Conservation (phyloP, 495 filamentous ascomycete species). For the Chlorociboria aeruginascens region DNA sequence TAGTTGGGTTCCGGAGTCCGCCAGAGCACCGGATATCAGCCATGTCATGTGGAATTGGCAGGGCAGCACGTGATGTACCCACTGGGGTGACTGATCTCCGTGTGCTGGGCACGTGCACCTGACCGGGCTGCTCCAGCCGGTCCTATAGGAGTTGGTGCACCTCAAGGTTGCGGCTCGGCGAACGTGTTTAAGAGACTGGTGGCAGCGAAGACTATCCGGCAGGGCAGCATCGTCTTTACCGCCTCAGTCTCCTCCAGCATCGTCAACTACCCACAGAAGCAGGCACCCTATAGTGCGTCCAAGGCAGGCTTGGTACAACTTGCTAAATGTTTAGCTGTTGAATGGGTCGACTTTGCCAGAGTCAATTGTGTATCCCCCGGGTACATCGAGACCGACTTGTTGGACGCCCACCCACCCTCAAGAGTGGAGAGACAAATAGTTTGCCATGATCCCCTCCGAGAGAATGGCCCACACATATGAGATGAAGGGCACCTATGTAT, state of each 20-base stretch:
- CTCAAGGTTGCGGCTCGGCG: no score
- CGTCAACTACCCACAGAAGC: constrained; percentile 64
- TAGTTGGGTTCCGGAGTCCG: no score
- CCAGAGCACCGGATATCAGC: no score
- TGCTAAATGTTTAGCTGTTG: constrained; percentile 48
- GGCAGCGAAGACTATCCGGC: no score
- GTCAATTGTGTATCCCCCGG: constrained; percentile 62
- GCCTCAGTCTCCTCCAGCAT: constrained; percentile 51
- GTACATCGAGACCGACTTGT: constrained; percentile 68
- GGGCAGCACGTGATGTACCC: no score
- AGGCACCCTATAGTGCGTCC: constrained; percentile 64
- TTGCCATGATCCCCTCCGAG: constrained; percentile 60
- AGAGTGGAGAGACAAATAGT: constrained; percentile 59
- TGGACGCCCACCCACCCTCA: constrained; percentile 57
- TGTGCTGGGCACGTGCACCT: no score
- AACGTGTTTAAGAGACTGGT: no score
- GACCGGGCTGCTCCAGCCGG: no score
- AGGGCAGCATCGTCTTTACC: constrained; percentile 54
- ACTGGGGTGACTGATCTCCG: no score
- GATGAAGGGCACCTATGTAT: constrained; percentile 72
- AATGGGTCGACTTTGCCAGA: constrained; percentile 64
- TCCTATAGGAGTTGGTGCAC: no score
- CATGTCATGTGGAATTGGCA: no score
- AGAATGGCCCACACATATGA: no score
- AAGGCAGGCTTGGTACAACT: constrained; percentile 44